A percentile compares a stretch with the other conserved stretches of the same genome.
These are phyloP conservation scores for Jacaranda copaia DNA, from an alignment of 257 asterid species.

Conservation along the genomic window DNA sequence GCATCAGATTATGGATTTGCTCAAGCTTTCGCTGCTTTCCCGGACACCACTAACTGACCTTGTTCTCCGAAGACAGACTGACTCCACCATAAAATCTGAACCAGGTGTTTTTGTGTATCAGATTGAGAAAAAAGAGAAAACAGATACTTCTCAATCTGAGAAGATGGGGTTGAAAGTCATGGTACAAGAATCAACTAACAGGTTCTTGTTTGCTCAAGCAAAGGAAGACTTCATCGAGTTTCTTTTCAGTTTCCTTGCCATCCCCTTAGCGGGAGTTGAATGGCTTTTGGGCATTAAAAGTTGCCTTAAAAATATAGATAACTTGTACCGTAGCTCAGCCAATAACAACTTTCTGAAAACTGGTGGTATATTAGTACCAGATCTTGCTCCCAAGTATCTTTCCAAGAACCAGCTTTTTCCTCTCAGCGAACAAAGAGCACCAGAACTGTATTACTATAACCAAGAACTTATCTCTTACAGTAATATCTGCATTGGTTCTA, in stretches of 20 bases:
- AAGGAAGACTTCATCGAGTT: slow-evolving; percentile 29
- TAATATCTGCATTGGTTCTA: too few species aligned
- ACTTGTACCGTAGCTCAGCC: slow-evolving; percentile 3
- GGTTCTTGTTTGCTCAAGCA: slow-evolving; percentile 29
- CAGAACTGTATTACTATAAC: background rate
- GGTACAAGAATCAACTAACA: slow-evolving; percentile 7
- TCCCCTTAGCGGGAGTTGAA: slow-evolving; percentile 36
- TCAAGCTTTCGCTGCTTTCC: slow-evolving; percentile 12
- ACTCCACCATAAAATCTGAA: too few species aligned
- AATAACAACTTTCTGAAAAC: background rate
- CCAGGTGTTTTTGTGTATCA: too few species aligned
- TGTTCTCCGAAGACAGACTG: background rate
- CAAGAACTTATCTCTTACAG: too few species aligned
- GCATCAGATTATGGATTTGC: slow-evolving; percentile 28
- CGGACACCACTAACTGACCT: slow-evolving; percentile 22
- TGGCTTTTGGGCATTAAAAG: slow-evolving; percentile 27
- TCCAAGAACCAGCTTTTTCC: slow-evolving; percentile 19
- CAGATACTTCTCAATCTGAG: background rate
- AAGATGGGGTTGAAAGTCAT: slow-evolving; percentile 26
- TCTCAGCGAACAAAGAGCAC: background rate
- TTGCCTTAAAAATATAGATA: slow-evolving; percentile 28
- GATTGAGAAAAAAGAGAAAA: too few species aligned
- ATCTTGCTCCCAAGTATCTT: background rate
- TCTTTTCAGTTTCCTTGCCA: slow-evolving; percentile 27
- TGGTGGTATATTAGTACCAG: background rate